Base-by-base conservation (phyloP, 495 filamentous ascomycete species). In the Aspergillus campestris region DNA sequence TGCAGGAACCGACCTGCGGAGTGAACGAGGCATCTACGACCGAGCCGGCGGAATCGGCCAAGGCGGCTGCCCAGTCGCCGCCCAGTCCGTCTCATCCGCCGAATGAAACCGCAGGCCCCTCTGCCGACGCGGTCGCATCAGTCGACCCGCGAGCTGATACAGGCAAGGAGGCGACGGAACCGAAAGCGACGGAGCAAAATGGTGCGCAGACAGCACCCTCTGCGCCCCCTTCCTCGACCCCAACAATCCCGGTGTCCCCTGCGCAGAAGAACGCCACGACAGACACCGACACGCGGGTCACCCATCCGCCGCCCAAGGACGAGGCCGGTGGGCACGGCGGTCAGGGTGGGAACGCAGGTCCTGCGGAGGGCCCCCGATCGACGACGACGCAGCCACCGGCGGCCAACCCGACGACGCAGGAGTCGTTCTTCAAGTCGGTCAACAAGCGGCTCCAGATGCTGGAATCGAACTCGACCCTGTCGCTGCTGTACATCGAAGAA, bases 401-500 rank as follows among this genome's bases (percentile, higher is more conserved):
- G 13, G 63, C 87, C 3, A 80, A 77, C 12, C 90, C 91, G 8
- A 89, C 88, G 0, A 91, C 88, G 4, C 92, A 98, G 66, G 92
- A 96, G 61, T 89, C 84, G 7, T 97, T 98, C 68, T 98, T 95
- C 76, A 97, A 97, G 64, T 87, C 87, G 6, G 82, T 98, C 5
- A 86, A 88, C 49, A 95, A 96, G 60, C 86, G 92, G 33, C 78
- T 98, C 6, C 85, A 89, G 53, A 78, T 84, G 49, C 82, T 98
- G 10, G 92, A 98, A 62, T 78, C 87, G 14, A 96, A 97, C 63
- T 87, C 87, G 6, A 92, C 89, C 3, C 72, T 98, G 27, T 95
- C 89, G 0, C 76, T 98, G 3, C 86, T 94, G 54, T 98, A 97
- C 59, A 96, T 98, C 51, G 90, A 96, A 67, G 86, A 92, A 40